Conservation (phyloP, 768 basidiomycete genomes). For the Rhodosporidiobolus sp. region DNA sequence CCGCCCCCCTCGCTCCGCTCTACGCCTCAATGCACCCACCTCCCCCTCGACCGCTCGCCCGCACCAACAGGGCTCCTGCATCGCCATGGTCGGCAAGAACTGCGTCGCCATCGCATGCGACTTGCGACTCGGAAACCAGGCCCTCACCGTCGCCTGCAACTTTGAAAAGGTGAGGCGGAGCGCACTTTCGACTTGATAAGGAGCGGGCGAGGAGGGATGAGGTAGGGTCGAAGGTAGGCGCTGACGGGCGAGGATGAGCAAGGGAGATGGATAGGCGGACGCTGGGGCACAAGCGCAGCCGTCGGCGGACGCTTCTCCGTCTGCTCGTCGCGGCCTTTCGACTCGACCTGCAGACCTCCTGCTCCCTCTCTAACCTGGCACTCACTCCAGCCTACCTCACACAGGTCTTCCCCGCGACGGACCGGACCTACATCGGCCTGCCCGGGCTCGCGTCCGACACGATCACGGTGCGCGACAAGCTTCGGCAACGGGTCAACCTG, state of each 20-base stretch:
- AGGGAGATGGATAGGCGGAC: no score
- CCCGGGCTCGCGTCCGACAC: conserved; percentile 93
- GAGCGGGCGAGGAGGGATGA: neutral
- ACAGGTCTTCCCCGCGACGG: conserved; percentile 90
- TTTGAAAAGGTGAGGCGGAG: conserved; percentile 75
- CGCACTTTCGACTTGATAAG: neutral
- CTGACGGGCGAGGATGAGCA: no score
- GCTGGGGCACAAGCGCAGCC: no score
- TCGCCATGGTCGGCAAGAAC: conserved; percentile 98
- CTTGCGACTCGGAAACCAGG: conserved; percentile 81
- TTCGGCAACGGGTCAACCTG: conserved; percentile 95
- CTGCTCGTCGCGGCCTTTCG: no score
- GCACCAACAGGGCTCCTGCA: conserved; percentile 70
- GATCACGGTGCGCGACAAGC: conserved; percentile 83
- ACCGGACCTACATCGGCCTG: conserved; percentile 85
- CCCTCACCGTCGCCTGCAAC: conserved; percentile 79
- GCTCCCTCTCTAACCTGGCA: neutral
- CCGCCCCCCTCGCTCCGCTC: neutral
- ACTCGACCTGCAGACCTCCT: no score
- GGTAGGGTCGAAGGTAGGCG: neutral
- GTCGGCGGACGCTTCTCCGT: no score
- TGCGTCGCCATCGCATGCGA: conserved; percentile 99
- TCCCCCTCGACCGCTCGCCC: neutral
- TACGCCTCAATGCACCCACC: neutral
- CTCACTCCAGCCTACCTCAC: neutral